Percentiles rank a stretch among this genome's conserved stretches.
Evolutionary conservation across 1,139 yeast species (phyloP).

Genomic region (Meyerozyma smithsonii): DNA sequence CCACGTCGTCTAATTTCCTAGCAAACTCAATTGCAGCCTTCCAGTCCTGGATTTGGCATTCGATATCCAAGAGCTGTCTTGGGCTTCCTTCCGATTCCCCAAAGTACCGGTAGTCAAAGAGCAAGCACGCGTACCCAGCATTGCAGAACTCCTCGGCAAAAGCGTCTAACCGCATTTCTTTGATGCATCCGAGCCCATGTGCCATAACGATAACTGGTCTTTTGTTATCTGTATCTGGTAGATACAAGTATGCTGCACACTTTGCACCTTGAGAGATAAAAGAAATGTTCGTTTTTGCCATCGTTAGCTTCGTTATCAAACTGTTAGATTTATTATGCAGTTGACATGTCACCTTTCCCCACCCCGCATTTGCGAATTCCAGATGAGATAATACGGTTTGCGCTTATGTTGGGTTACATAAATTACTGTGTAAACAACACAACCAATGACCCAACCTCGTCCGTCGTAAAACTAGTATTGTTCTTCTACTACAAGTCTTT

Average conservation of each 20-base stretch:
- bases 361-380: neutral
- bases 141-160: neutral
- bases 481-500: no score
- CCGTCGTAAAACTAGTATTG: no score
- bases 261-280: neutral
- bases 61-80: neutral
- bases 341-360: neutral
- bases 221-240: neutral
- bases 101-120: slow-evolving; percentile 1
- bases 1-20: neutral
- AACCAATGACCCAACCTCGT: no score
- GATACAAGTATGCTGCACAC: neutral
- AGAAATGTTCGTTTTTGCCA: neutral
- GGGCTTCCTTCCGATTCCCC: neutral
- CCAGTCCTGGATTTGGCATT: neutral
- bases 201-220: slow-evolving; percentile 2
- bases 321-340: neutral
- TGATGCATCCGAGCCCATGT: slow-evolving; percentile 1
- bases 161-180: neutral
- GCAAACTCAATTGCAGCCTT: slow-evolving; percentile 1
- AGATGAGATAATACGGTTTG: no score
- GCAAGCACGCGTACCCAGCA: neutral
- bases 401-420: no score
- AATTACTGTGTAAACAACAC: no score
- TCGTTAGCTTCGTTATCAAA: no score